A percentile compares a stretch with the other conserved stretches of the same genome.
These are phyloP conservation scores for Rosa hybrid DNA, from an alignment of 331 rosid genomes.

Conservation along the genomic window DNA sequence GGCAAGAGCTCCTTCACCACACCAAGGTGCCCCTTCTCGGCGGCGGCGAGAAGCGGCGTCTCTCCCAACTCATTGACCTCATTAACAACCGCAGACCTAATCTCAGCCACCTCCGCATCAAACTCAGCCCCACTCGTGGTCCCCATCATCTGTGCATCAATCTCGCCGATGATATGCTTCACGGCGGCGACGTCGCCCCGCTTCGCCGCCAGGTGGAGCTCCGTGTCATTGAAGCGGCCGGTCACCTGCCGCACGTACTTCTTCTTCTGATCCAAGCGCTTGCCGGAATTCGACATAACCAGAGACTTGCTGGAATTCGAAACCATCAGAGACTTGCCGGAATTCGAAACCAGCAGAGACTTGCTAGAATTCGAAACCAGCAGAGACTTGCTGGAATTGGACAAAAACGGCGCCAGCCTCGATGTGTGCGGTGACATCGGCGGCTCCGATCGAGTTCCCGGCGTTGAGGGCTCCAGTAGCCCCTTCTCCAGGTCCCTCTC, in stretches of 20 bases:
- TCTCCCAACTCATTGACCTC: slow-evolving; percentile 91
- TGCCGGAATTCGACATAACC: slow-evolving; percentile 51
- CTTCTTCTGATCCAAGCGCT: slow-evolving; percentile 57
- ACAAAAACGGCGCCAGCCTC: slow-evolving; percentile 38
- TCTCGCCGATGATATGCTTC: slow-evolving; percentile 47
- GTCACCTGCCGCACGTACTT: slow-evolving; percentile 86
- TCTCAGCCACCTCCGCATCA: slow-evolving; percentile 61
- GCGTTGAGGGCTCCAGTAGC: slow-evolving; percentile 17
- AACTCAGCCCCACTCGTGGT: slow-evolving; percentile 60
- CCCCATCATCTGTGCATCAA: slow-evolving; percentile 70
- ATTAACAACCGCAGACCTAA: slow-evolving; percentile 67
- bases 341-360: slow-evolving; percentile 50
- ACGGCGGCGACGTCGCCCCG: slow-evolving; percentile 56
- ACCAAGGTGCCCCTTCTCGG: slow-evolving; percentile 60
- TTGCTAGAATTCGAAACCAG: slow-evolving; percentile 60
- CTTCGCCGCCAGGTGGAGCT: slow-evolving; percentile 77
- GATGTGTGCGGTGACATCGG: slow-evolving; percentile 12
- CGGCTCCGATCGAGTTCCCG: slow-evolving; percentile 49
- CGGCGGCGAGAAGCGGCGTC: slow-evolving; percentile 73
- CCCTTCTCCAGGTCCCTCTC: slow-evolving; percentile 43
- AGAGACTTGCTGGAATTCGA: slow-evolving; percentile 70
- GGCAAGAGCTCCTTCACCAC: slow-evolving; percentile 65
- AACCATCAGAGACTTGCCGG: slow-evolving; percentile 63
- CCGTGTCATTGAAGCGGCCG: slow-evolving; percentile 81
- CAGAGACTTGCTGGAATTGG: slow-evolving; percentile 66